Evolutionary conservation across 495 filamentous ascomycete species (phyloP), one percentile per base, ranked within the genome.

Genomic region (Aspergillus bridgeri): DNA sequence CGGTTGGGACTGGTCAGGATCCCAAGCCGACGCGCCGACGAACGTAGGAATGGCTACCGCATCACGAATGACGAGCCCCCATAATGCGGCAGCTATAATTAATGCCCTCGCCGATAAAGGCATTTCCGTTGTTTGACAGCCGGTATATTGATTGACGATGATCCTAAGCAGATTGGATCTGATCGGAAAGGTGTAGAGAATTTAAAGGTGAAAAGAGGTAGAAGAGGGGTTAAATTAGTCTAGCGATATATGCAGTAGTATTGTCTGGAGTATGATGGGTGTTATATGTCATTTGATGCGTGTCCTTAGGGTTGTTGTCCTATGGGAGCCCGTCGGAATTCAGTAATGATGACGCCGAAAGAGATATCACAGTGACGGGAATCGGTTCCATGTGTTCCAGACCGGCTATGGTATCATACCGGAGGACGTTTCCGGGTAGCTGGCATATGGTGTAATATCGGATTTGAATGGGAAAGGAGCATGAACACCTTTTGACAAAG

Each of bases 51-150:
- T 15, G 11, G 53, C 53, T 29, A n/a, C 43, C 53, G 42, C 53
- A 13, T 43, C 24, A 27, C 46, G 42, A 21, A 54, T 5, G 17
- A 54, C 3, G 33, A 38, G 44, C 20, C 22, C 38, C 42, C 62
- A 56, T 62, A 33, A 62, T 47, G 50, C 53, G 27, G 29, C 53
- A 27, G 43, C 53, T 24, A 25, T 17, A n/a, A 21, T 47, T 5
- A 54, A 27, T 13, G 23, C 17, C 7, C n/a, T 47, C 44, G 23
- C n/a, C 20, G 22, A 18, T 13, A 43, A 43, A 20, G 42, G 11
- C 53, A 54, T 54, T 15, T 18, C 19, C 7, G 6, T 8, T 27
- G n/a, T 33, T 38, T 15, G 33, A 38, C 4, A 11, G 1, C 9
- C 17, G 33, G 2, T 1, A 15, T 38, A 38, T 38, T 38, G 13